A percentile compares a stretch with the other conserved stretches of the same genome.
These are phyloP conservation scores for Chenopodium quinoa DNA, from an alignment of 148 eudicot genomes.

Conservation along the genomic window DNA sequence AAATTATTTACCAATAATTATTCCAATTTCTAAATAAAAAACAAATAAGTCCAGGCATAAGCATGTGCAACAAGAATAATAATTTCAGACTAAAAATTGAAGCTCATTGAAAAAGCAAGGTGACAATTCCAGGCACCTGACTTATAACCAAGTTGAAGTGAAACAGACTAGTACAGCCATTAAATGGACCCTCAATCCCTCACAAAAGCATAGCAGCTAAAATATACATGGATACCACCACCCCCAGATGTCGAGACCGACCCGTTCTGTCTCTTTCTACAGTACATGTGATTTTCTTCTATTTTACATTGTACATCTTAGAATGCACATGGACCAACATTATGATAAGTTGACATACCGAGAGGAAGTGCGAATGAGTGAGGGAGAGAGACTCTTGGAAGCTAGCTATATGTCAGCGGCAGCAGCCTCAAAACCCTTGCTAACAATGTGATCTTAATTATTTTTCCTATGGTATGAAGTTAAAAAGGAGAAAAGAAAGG, in stretches of 20 bases:
- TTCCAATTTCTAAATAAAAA: no score
- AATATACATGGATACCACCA: not conserved
- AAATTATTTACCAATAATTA: not conserved
- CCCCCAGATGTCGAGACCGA: not conserved
- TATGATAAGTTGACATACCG: slow-evolving; percentile 2
- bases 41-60: not conserved
- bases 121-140: slow-evolving; percentile 16
- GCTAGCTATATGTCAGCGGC: slow-evolving; percentile 12
- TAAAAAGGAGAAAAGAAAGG: slow-evolving; percentile 1
- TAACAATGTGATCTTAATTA: slow-evolving; percentile 12
- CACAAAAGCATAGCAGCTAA: not conserved
- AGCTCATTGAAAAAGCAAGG: slow-evolving; percentile 12
- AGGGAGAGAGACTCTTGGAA: not conserved
- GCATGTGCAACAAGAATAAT: not conserved
- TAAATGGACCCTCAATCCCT: not conserved
- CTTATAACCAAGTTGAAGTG: slow-evolving; percentile 13
- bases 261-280: not conserved
- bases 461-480: slow-evolving; percentile 25
- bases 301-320: slow-evolving; percentile 26
- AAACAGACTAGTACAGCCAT: not conserved
- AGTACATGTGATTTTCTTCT: slow-evolving; percentile 19
- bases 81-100: not conserved
- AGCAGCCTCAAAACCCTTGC: slow-evolving; percentile 9
- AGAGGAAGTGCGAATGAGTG: not conserved
- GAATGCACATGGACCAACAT: slow-evolving; percentile 12